These are phyloP conservation scores for Nicotiana undulata DNA, from an alignment of 257 asterid species.

Conservation along the genomic window DNA sequence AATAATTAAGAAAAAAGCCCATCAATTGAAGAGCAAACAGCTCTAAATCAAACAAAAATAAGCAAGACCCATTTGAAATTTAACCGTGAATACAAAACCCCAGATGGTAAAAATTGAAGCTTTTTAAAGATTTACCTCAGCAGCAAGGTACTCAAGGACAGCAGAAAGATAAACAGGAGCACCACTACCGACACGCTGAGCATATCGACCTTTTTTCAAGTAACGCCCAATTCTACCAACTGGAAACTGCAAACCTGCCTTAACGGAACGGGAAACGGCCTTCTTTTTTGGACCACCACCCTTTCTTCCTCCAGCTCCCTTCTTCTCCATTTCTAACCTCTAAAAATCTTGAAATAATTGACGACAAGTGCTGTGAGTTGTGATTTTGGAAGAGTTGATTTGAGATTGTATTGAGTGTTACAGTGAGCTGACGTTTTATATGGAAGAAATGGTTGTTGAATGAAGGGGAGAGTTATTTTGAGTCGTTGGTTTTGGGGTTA, in stretches of 20 bases:
- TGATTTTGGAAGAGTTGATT: no score
- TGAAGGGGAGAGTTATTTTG: background rate
- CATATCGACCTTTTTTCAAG: slow-evolving; percentile 44
- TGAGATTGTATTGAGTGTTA: background rate
- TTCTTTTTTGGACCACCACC: slow-evolving; percentile 51
- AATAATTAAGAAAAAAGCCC: background rate
- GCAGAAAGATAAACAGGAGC: slow-evolving; percentile 48
- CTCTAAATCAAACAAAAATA: background rate
- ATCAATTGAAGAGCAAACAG: background rate
- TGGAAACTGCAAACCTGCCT: slow-evolving; percentile 50
- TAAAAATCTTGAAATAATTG: no score
- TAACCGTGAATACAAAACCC: background rate
- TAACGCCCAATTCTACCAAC: slow-evolving; percentile 54
- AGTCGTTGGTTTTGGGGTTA: background rate
- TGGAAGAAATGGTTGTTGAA: background rate
- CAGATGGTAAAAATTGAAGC: background rate
- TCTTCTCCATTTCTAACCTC: slow-evolving; percentile 27
- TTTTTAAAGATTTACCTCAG: slow-evolving; percentile 22
- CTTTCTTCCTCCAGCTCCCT: slow-evolving; percentile 49
- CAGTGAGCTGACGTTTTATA: background rate
- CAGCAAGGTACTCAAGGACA: slow-evolving; percentile 49
- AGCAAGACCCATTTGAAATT: background rate
- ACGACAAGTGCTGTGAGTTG: no score
- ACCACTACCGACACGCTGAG: slow-evolving; percentile 36
- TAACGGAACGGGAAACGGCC: slow-evolving; percentile 39